Evolutionary conservation across 768 basidiomycete species (phyloP), one percentile per base, ranked within the genome.

Genomic region (Crassisporium funariophilum): DNA sequence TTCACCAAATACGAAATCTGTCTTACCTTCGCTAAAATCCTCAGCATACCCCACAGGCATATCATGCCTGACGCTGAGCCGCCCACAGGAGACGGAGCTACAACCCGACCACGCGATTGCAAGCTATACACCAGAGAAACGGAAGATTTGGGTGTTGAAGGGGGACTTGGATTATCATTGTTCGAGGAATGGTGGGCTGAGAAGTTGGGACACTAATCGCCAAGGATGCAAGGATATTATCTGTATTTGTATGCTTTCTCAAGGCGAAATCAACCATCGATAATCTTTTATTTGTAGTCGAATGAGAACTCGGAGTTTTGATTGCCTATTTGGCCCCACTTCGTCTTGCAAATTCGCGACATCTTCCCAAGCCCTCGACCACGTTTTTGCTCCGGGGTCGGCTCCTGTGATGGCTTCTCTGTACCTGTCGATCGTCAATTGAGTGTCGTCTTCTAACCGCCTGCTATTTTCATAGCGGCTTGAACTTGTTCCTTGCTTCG

Each of bases 1-100:
- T 83, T 86, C 62, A 97, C 94, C 7, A 98, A 98, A 70, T 97
- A 94, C 68, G 88, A 88, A 56, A 97, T 98, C 54, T 92, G 91
- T 61, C 71, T 89, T 21, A 72, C 88, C 27, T 89, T 93, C 55
- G 81, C 87, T 7, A 76, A 75, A 48, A 76, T 91, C 41, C 79
- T 95, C 23, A 69, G 74, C 4, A 67, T 91, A 0, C 78, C 89
- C 9, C 87, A 90, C 58, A 62, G 55, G 2, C 91, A 98, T 61
- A 84, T 95, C 58, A 72, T 82, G 21, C 79, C 90, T 0, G 86
- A 93, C 39, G 74, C 78, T 1, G 77, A 86, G 13, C 73, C 83
- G 7, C 88, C 89, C 0, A 77, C 73, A 9, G 82, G 79, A 20
- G 66, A 59, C 7, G 86, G 79, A 4, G 88, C 83, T 13, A 88